phyloP scores from a whole-genome alignment of 371 early-diverging fungal genomes.

The Mortierella sp. region DNA sequence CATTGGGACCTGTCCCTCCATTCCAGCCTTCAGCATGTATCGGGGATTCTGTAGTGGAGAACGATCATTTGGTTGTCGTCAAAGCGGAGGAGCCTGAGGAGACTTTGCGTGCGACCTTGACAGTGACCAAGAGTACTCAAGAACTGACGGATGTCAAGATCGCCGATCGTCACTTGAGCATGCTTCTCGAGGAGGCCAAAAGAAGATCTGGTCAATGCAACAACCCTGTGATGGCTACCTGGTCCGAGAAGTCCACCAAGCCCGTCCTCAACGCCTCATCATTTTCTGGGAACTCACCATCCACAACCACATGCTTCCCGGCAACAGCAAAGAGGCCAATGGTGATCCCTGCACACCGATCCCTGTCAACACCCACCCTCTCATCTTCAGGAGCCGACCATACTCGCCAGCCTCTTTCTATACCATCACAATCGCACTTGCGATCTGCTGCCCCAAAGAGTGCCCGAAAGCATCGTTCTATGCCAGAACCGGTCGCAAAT shows the following conservation, averaged over 20 bases:
- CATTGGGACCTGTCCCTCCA: not conserved
- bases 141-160: constrained; percentile 28
- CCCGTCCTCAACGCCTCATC: constrained; percentile 26
- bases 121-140: not conserved
- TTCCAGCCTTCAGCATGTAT: not conserved
- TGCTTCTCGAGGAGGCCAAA: constrained; percentile 51
- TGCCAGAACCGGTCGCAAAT: constrained; percentile 20
- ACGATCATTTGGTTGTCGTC: not conserved
- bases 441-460: constrained; percentile 16
- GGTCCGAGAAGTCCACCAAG: constrained; percentile 36
- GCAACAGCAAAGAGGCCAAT: not conserved
- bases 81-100: constrained; percentile 20
- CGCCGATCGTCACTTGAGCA: constrained; percentile 40
- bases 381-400: not conserved
- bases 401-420: constrained; percentile 6
- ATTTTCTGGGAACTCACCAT: constrained; percentile 14
- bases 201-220: constrained; percentile 21
- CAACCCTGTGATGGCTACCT: constrained; percentile 40
- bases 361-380: constrained; percentile 41
- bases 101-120: not conserved
- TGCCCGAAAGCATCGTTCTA: constrained; percentile 30
- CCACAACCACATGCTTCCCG: constrained; percentile 34
- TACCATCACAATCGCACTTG: constrained; percentile 6
- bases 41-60: not conserved
- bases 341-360: not conserved